phyloP scores from a whole-genome alignment of 768 basidiomycete species.

The Cyclocybe cylindracea region DNA sequence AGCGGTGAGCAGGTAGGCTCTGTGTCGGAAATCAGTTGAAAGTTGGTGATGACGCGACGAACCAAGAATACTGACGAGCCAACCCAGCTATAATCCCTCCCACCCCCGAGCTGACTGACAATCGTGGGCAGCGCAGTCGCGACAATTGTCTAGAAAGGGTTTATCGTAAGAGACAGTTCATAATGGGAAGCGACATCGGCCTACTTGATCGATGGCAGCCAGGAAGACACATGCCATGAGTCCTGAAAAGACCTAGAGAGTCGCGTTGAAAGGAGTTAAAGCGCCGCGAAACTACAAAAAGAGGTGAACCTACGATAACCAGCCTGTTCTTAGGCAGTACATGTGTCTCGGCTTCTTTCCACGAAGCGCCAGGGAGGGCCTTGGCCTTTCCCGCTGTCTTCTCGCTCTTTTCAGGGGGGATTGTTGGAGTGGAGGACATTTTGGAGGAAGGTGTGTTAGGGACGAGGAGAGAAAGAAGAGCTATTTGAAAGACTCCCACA shows the following conservation, averaged over 20 bases:
- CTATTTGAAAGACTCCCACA: slow-evolving; percentile 1
- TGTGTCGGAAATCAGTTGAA: slow-evolving; percentile 24
- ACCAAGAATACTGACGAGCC: slow-evolving; percentile 48
- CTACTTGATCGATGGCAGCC: slow-evolving; percentile 63
- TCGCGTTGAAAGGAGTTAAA: neutral
- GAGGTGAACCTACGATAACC: slow-evolving; percentile 35
- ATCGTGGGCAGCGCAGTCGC: slow-evolving; percentile 80
- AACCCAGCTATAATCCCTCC: slow-evolving; percentile 70
- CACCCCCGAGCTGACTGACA: slow-evolving; percentile 62
- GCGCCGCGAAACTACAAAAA: neutral
- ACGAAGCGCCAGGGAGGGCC: slow-evolving; percentile 46
- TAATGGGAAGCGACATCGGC: slow-evolving; percentile 2
- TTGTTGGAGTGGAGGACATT: slow-evolving; percentile 9
- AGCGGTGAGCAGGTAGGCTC: slow-evolving; percentile 74
- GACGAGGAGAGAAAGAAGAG: neutral
- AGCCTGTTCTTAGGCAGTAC: slow-evolving; percentile 56
- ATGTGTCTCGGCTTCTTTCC: slow-evolving; percentile 56
- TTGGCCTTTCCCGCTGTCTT: slow-evolving; percentile 9
- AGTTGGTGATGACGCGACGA: slow-evolving; percentile 1
- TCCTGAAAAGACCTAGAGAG: slow-evolving; percentile 44
- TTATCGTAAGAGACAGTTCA: neutral
- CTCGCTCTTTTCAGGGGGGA: neutral
- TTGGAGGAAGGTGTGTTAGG: neutral
- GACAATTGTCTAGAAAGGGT: slow-evolving; percentile 54
- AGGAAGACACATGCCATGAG: slow-evolving; percentile 48